Base-by-base conservation (phyloP, 768 basidiomycete genomes). In the Phlebiopsis flavidoalba region DNA sequence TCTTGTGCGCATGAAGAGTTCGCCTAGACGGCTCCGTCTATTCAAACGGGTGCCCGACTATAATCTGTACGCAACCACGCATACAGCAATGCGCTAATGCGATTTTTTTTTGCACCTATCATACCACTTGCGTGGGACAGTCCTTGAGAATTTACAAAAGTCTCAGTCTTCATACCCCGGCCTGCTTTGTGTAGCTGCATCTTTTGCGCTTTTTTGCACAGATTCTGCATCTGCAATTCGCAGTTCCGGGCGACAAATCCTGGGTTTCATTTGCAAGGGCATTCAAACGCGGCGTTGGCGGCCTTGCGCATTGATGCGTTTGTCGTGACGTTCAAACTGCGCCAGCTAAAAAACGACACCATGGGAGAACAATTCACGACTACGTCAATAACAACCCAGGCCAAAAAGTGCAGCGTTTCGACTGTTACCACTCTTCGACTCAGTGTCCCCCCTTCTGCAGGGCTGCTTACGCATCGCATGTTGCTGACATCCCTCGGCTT, bases 401-500 rank as follows among this genome's bases (percentile, higher is more conserved):
- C 22, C 11, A 58, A 22, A 11, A 36, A 10, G 24, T 46, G 56
- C 57, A 35, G 24, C 40, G 46, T 15, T 19, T 19, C 26, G 12
- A 1, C 10, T 37, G 58, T 53, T 35, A 7, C 14, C 12, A 37
- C 37, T 12, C n/a, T 19, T 21, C 7, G 48, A 40, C 51, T 15
- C 8, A 12, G 3, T 43, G 5, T 22, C 43, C 22, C 67, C 60
- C 61, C 71, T 67, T 51, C 69, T 71, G 47, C 67, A 71, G 50
- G 59, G 63, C 57, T 83, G 82, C 65, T 85, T 89, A 50, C 76
- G 68, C 49, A 89, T 78, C 60, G 81, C 76, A 60, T 91, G 87
- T 59, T 79, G 74, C 54, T 84, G 85, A 66, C 91, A 91, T 47
- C 87, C 86, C 64, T 86, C 81, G 31, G 83, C 80, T 67, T 92